Conservation (phyloP, 2,329 filamentous ascomycete genomes). For the Neofusicoccum ribis region DNA sequence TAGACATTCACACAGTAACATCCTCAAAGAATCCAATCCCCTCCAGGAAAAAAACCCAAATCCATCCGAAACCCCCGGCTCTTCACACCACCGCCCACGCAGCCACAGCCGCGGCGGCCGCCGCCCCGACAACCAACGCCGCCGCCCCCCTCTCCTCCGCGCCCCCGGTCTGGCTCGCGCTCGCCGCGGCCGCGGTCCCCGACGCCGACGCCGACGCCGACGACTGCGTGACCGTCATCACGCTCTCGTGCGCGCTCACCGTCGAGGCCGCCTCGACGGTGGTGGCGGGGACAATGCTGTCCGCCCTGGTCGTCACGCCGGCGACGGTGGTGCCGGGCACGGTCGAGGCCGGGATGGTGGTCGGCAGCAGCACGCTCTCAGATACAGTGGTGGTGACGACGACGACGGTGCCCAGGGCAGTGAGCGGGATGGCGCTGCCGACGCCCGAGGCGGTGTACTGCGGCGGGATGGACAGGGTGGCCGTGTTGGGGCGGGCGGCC, state of each 20-base stretch:
- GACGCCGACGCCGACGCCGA: slow-evolving; percentile 6
- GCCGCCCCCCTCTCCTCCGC: background rate
- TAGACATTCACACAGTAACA: background rate
- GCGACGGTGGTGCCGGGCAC: slow-evolving; percentile 24
- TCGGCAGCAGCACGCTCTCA: background rate
- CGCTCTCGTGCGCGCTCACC: slow-evolving; percentile 26
- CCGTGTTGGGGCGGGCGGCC: slow-evolving; percentile 45
- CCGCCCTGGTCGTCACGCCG: slow-evolving; percentile 21
- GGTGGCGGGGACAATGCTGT: slow-evolving; percentile 21
- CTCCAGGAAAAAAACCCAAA: background rate
- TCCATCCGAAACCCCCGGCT: too few relatives aligned
- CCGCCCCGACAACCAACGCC: background rate
- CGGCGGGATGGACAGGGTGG: slow-evolving; percentile 45
- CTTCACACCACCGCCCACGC: background rate
- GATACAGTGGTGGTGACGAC: slow-evolving; percentile 37
- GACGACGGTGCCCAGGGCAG: slow-evolving; percentile 42
- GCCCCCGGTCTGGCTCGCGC: background rate
- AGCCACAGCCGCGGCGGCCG: background rate
- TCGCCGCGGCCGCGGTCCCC: background rate
- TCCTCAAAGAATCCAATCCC: background rate
- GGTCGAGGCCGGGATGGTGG: background rate
- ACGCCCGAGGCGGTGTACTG: slow-evolving; percentile 50
- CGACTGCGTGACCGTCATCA: slow-evolving; percentile 21
- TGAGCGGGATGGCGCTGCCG: slow-evolving; percentile 48
- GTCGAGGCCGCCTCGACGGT: slow-evolving; percentile 31